Conservation (phyloP, 176 grass and related monocot genomes). For the Dendrocalamus sinicus region DNA sequence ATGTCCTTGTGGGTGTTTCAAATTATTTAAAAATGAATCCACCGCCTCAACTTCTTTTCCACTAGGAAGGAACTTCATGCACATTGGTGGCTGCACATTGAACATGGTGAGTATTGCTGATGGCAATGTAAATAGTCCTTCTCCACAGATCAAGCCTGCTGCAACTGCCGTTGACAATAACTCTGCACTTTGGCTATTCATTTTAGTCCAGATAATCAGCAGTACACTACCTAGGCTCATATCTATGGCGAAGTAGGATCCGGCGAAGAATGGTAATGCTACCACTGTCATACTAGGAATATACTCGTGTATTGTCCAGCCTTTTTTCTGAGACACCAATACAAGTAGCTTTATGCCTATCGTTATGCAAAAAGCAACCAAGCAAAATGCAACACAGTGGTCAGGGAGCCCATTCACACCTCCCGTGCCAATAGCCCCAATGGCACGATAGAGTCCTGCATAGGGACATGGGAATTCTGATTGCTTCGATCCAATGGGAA, state of each 20-base stretch:
- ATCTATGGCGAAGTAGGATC: slow-evolving; percentile 29
- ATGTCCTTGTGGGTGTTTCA: slow-evolving; percentile 9
- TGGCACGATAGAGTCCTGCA: slow-evolving; percentile 30
- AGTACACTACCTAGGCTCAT: slow-evolving; percentile 36
- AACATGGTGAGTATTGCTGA: slow-evolving; percentile 17
- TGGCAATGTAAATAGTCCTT: slow-evolving; percentile 52
- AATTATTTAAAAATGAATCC: slow-evolving; percentile 31
- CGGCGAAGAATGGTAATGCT: slow-evolving; percentile 44
- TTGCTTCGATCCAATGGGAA: slow-evolving; percentile 8
- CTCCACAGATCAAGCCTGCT: slow-evolving; percentile 54
- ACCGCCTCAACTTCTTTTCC: slow-evolving; percentile 28
- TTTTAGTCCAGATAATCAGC: slow-evolving; percentile 34
- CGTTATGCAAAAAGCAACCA: slow-evolving; percentile 17
- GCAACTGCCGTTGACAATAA: slow-evolving; percentile 37
- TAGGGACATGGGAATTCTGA: slow-evolving; percentile 34
- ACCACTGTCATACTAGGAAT: slow-evolving; percentile 47
- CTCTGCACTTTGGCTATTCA: slow-evolving; percentile 27
- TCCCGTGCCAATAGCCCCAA: slow-evolving; percentile 37
- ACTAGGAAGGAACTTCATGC: slow-evolving; percentile 56
- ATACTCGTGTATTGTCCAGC: slow-evolving; percentile 29
- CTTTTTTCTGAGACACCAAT: slow-evolving; percentile 35
- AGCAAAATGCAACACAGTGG: slow-evolving; percentile 27
- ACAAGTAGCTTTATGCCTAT: neutral
- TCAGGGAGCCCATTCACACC: slow-evolving; percentile 49
- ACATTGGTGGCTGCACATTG: slow-evolving; percentile 55